Percentiles rank a stretch among this genome's conserved stretches.
Conservation (phyloP, 345 rosid species). For the Geranium rotundifolium region DNA sequence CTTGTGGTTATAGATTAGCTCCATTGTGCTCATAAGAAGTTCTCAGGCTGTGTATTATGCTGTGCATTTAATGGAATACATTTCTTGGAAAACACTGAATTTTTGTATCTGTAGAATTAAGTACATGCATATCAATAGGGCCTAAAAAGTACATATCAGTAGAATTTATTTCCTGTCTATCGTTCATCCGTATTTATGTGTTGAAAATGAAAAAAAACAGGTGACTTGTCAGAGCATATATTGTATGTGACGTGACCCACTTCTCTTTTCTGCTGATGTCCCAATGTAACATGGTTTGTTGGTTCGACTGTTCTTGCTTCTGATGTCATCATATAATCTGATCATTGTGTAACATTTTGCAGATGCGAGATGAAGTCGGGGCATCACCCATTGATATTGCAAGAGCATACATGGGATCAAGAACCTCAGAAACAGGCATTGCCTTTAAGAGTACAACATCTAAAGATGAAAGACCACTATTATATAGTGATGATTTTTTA, state of each 20-base stretch:
- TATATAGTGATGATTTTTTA: conserved; percentile 23
- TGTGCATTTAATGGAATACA: neutral
- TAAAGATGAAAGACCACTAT: conserved; percentile 33
- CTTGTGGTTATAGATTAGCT: neutral
- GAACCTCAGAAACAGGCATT: conserved; percentile 32
- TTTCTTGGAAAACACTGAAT: neutral
- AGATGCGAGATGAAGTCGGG: conserved; percentile 33
- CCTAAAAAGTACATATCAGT: no score
- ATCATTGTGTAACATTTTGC: neutral
- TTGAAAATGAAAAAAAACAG: no score
- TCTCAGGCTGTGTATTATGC: neutral
- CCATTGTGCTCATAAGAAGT: neutral
- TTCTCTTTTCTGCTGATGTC: no score
- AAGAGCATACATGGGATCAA: conserved; percentile 64
- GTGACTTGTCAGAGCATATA: no score
- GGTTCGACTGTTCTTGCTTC: neutral
- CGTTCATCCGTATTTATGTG: no score
- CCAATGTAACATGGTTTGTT: no score
- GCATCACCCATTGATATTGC: conserved; percentile 78
- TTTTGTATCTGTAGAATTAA: neutral
- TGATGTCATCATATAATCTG: neutral
- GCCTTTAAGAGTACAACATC: conserved; percentile 28
- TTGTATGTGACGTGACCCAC: no score
- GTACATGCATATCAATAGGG: no score
- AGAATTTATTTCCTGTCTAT: neutral